Evolutionary conservation across 176 grass and related monocot species (phyloP).

Genomic region (Microstegium vimineum): DNA sequence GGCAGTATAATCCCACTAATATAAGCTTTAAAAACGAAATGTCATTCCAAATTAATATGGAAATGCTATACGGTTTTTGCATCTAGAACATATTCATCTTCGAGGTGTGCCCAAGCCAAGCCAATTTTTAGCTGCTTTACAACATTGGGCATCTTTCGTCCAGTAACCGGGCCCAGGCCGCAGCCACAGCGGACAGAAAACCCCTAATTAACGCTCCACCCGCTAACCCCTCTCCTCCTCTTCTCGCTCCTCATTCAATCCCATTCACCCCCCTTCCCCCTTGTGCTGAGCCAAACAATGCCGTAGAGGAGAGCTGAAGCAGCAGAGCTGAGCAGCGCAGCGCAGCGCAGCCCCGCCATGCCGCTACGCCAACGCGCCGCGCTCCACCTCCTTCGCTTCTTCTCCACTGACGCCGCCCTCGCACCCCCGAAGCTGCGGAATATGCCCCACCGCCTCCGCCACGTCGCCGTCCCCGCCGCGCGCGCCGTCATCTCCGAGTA

Average conservation of each 20-base stretch:
- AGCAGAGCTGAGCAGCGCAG: not conserved
- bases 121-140: not conserved
- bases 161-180: not conserved
- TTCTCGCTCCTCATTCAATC: not conserved
- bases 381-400: slow-evolving; percentile 19
- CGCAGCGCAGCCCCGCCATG: slow-evolving; percentile 20
- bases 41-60: not conserved
- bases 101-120: not conserved
- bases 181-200: not conserved
- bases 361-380: slow-evolving; percentile 16
- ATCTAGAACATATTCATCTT: not conserved
- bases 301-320: slow-evolving; percentile 3
- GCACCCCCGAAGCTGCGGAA: slow-evolving; percentile 42
- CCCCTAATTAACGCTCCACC: not conserved
- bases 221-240: too few relatives aligned
- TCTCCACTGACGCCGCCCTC: slow-evolving; percentile 11
- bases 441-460: slow-evolving; percentile 41
- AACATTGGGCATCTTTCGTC: not conserved
- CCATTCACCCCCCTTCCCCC: too few relatives aligned
- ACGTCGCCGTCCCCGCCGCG: slow-evolving; percentile 49
- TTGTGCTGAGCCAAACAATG: not conserved
- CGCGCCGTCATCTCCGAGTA: slow-evolving; percentile 64
- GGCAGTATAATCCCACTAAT: not conserved
- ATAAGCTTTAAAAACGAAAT: not conserved
- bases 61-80: not conserved